Base-by-base conservation (phyloP, 2,329 filamentous ascomycete genomes). In the Dothistroma pini region DNA sequence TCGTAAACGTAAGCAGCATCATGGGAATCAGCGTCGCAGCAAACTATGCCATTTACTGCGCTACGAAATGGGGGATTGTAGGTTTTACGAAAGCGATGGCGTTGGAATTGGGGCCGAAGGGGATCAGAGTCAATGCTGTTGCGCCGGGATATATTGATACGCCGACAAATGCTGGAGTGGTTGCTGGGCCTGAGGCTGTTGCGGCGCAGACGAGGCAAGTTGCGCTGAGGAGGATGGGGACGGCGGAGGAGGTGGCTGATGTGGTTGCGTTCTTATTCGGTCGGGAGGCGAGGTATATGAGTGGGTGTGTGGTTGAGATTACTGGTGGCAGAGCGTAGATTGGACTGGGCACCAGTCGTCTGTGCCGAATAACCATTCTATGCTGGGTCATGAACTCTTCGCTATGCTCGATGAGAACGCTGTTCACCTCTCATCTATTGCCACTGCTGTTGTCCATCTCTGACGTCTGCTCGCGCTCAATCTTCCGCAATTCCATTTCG, bases 401-500 rank as follows among this genome's bases (percentile, higher is more conserved):
- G 52, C 52, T 29, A 16, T 53, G 31, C 51, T 53, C 41, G 14
- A n/a, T 9, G 16, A 35, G n/a, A 29, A 31, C 16, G 41, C 32
- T 29, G 38, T 21, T 22, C 31, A 53, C 31, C 35, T 49, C 41
- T 32, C 56, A 55, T 60, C 56, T 51, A 25, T 44, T 50, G 16
- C 19, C 22, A 29, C 11, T 21, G 51, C 14, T 53, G n/a, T 21
- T 35, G 31, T 34, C 12, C 8, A 9, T 35, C 16, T 49, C 38
- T 19, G 7, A 60, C 41, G 59, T 69, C 32, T 63, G 34, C 29
- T 71, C 68, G 58, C 59, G 64, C 58, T 71, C 66, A 38, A 70
- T 70, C 58, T 70, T 75, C 73, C 83, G 75, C 69, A 85, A 68
- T 32, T 81, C 82, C 62, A 81, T 78, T 72, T 82, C 81, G 3